phyloP scores from a whole-genome alignment of 768 basidiomycete genomes.

The Russula ochroleuca region DNA sequence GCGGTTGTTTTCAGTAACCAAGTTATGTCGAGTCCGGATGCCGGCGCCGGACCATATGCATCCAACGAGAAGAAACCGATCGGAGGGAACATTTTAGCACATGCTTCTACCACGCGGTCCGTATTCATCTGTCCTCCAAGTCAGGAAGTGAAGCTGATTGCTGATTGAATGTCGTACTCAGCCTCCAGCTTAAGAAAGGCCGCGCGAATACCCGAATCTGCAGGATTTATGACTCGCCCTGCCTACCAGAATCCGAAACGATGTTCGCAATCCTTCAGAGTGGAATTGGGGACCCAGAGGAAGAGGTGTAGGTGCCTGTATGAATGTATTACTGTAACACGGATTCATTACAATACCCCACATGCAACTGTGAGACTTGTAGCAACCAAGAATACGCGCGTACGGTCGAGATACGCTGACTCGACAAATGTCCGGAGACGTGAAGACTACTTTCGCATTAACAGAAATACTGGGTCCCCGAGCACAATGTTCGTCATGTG shows the following conservation, averaged over 20 bases:
- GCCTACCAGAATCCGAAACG: conserved; percentile 93
- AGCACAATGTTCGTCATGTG: conserved; percentile 90
- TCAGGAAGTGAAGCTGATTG: background rate
- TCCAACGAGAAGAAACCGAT: conserved; percentile 97
- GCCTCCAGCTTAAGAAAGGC: conserved; percentile 87
- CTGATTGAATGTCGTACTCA: conserved; percentile 31
- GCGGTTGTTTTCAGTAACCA: conserved; percentile 98
- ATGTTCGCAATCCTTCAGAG: conserved; percentile 89
- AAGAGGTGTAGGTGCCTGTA: conserved; percentile 50
- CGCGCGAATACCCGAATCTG: conserved; percentile 89
- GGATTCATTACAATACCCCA: background rate
- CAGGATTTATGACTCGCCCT: conserved; percentile 98
- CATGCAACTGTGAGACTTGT: background rate
- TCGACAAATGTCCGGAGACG: background rate
- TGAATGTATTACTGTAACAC: background rate
- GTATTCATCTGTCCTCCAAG: conserved; percentile 22
- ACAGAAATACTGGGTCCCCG: conserved; percentile 86
- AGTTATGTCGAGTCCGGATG: conserved; percentile 99
- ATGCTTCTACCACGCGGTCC: conserved; percentile 94
- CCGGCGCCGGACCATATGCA: conserved; percentile 81
- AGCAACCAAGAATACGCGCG: background rate
- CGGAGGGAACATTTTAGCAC: conserved; percentile 98
- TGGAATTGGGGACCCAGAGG: conserved; percentile 94
- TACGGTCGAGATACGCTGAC: background rate
- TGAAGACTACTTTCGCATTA: conserved; percentile 56